A percentile compares a stretch with the other conserved stretches of the same genome.
These are phyloP conservation scores for Kodamaea jinghongensis DNA, from an alignment of 805 yeast species.

Conservation along the genomic window DNA sequence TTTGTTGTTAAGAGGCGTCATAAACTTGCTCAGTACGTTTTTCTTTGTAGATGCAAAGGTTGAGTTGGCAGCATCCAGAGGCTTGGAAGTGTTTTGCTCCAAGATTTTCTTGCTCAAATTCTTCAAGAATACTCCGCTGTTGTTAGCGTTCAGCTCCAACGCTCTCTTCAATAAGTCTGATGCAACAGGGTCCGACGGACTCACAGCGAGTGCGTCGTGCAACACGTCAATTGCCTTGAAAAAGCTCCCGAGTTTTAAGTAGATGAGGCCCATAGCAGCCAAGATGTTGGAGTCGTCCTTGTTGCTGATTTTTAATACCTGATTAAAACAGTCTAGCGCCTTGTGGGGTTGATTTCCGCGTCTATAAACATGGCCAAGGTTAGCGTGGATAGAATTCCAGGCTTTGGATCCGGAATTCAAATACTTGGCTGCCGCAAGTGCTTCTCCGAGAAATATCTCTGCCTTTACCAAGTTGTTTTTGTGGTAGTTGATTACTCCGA, in stretches of 20 bases:
- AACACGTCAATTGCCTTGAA: conserved; percentile 70
- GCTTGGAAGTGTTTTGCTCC: not conserved
- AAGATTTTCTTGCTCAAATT: conserved; percentile 16
- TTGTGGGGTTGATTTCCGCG: conserved; percentile 57
- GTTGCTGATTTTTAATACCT: conserved; percentile 66
- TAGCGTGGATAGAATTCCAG: conserved; percentile 81
- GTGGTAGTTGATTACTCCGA: conserved; percentile 90
- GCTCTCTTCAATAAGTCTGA: conserved; percentile 79
- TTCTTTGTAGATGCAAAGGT: conserved; percentile 1
- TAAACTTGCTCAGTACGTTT: conserved; percentile 13
- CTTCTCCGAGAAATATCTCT: conserved; percentile 66
- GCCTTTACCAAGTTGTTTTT: conserved; percentile 65
- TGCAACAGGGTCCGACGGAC: conserved; percentile 82
- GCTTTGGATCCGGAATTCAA: conserved; percentile 77
- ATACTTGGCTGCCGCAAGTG: conserved; percentile 63
- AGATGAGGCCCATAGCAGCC: conserved; percentile 81
- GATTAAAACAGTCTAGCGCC: conserved; percentile 72
- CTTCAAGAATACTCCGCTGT: conserved; percentile 23
- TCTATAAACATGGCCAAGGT: conserved; percentile 86
- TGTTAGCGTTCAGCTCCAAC: conserved; percentile 51
- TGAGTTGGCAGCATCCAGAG: not conserved
- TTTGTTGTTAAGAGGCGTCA: conserved; percentile 23
- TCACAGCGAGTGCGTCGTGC: conserved; percentile 76
- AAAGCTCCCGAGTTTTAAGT: conserved; percentile 64
- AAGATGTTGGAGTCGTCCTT: conserved; percentile 68